Evolutionary conservation across 208 protist species (phyloP), one percentile per base, ranked within the genome.

Genomic region (Wallacemonas sp.): DNA sequence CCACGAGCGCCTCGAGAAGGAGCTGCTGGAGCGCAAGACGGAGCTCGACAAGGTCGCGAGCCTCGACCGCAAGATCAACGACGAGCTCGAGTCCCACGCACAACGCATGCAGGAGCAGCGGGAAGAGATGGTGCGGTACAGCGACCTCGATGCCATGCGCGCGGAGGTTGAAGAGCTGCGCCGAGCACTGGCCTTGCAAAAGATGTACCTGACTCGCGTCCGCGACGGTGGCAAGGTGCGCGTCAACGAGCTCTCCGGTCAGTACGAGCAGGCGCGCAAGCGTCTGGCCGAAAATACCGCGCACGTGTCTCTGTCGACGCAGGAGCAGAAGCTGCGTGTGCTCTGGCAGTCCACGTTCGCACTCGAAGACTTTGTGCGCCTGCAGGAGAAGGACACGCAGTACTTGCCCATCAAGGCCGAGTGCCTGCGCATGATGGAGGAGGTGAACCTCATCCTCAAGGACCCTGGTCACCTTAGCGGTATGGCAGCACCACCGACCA

Each of bases 1-100:
- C 11, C 87, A 95, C 52, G 74, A 96, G 72, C 81, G 91, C 3
- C 71, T 97, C 18, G 77, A 95, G 68, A 93, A 93, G 75, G 91
- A 97, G 63, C 72, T 97, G 22, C 73, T 95, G n/a, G 84, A 93
- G 39, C 83, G 91, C 26, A 96, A 94, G 69, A 52, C 73, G 49
- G 91, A 97, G 70, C 80, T 97, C 32, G 86, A 96, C 44, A 97
- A 96, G 71, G 86, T 97, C 23, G 79, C 79, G 8, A 83, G 85
- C 62, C 79, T 97, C 0, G 93, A 95, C 67, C 81, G 70, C 25
- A 97, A 97, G 70, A 96, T 97, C 62, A 91, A 89, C 54, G 81
- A 82, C 41, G 90, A 97, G 76, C 70, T 96, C 5, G 80, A 92
- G 64, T 77, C 82, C 23, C 82, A 94, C 52, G 70, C 63, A n/a